Base-by-base conservation (phyloP, 768 basidiomycete genomes). In the Pulveroboletus sp. region DNA sequence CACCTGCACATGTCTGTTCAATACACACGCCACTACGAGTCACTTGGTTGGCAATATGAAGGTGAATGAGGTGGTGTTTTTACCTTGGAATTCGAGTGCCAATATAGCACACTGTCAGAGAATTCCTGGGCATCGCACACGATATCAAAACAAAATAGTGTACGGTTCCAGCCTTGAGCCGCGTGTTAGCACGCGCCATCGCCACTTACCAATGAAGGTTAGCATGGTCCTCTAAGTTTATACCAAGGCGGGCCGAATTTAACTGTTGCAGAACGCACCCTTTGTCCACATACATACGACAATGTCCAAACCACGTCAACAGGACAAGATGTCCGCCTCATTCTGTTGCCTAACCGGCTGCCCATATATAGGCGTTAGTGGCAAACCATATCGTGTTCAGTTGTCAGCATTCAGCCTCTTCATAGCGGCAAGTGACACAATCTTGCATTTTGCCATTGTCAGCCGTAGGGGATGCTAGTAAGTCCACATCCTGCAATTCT, bases 261-360 rank as follows among this genome's bases (percentile, higher is more conserved):
- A 43, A 55, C 57, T 5, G 58, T 67, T 8, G 74, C 72, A 18
- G 75, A 50, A 17, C 73, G 69, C 69, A 76, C 30, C 57, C 54
- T 1, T 62, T 49, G 6, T 69, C 75, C 75, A 39, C 26, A 30
- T 17, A 3, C 4, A 43, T 1, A 6, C 5, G 2, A 40, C 27
- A 46, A 18, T 4, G 6, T n/a, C 18, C n/a, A 9, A 26, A 8
- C 5, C 7, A 27, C 28, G 8, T 30, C 6, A 31, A 42, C 3
- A 10, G 30, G 24, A 45, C 3, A 4, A 32, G 37, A 35, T 1
- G 13, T 6, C 56, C 71, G 38, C 13, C 76, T 81, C 56, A 52
- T 80, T 84, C 62, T 82, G 73, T 55, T 80, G 73, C 31, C 81
- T 71, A 13, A 79, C 76, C 82, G 83, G 1, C 82, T 83, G 13